Evolutionary conservation across 306 rosid species (phyloP).

Genomic region (Cucumis melo): DNA sequence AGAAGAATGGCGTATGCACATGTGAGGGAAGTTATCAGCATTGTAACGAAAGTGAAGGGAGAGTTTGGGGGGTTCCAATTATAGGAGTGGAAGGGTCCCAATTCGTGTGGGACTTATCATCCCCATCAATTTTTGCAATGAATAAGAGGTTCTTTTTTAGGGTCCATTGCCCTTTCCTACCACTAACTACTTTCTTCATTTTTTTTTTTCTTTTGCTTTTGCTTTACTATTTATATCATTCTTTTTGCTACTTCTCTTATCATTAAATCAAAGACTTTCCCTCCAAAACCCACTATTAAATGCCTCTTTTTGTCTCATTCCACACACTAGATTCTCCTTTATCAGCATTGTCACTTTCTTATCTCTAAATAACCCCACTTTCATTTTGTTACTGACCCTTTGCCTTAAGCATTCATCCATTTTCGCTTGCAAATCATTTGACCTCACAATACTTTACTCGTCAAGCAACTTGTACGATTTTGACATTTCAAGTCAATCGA

Average conservation of each 20-base stretch:
- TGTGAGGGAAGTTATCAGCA: background rate
- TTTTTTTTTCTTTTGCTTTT: background rate
- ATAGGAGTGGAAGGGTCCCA: constrained; percentile 1
- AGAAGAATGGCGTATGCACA: background rate
- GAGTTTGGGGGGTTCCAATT: background rate
- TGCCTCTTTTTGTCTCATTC: background rate
- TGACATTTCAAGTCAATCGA: background rate
- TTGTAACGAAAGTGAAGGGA: background rate
- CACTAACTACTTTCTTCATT: background rate
- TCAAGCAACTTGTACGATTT: background rate
- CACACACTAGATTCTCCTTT: background rate
- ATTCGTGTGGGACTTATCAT: background rate
- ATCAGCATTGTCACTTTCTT: background rate
- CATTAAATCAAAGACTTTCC: background rate
- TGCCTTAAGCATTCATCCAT: background rate
- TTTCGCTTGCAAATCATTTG: too few relatives aligned
- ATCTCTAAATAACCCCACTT: background rate
- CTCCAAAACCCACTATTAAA: background rate
- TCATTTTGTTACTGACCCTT: background rate
- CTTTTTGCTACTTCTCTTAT: background rate
- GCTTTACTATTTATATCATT: background rate
- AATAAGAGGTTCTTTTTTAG: background rate
- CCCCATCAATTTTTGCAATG: background rate
- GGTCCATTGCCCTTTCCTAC: background rate
- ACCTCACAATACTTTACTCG: background rate